A percentile compares a stretch with the other conserved stretches of the same genome.
These are phyloP conservation scores for Starmerella khaoyaiensis DNA, from an alignment of 805 yeast species.

Conservation along the genomic window DNA sequence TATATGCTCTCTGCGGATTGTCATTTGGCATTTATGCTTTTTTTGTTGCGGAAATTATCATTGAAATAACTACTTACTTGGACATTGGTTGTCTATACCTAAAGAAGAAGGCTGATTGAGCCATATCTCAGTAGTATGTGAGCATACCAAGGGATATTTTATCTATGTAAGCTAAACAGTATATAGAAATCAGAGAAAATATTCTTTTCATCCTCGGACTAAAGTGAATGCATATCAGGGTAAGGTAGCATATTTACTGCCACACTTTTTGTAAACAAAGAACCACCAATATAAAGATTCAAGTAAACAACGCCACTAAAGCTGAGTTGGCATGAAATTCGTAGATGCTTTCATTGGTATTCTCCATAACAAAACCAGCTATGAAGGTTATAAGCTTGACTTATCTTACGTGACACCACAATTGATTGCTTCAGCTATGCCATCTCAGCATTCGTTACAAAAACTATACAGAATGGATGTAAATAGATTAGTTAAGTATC, in stretches of 20 bases:
- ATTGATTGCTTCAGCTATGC: constrained; percentile 65
- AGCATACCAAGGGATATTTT: too few relatives aligned
- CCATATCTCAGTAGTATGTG: too few relatives aligned
- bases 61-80: constrained; percentile 65
- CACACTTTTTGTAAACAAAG: too few relatives aligned
- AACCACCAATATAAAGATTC: too few relatives aligned
- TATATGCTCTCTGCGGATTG: constrained; percentile 46
- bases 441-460: constrained; percentile 37
- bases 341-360: constrained; percentile 2
- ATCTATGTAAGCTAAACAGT: too few relatives aligned
- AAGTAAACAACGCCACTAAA: too few relatives aligned
- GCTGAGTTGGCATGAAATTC: too few relatives aligned
- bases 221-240: too few relatives aligned
- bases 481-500: constrained; percentile 37
- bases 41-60: constrained; percentile 61
- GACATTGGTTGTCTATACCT: constrained; percentile 77
- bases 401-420: constrained; percentile 52
- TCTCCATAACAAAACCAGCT: constrained; percentile 6
- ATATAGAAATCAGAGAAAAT: too few relatives aligned
- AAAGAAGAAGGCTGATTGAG: constrained; percentile 33
- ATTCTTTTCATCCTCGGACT: too few relatives aligned
- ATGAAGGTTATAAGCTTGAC: constrained; percentile 33
- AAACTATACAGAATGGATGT: constrained; percentile 42
- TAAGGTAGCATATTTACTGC: too few relatives aligned
- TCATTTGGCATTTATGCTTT: constrained; percentile 52